phyloP scores from a whole-genome alignment of 208 protist species.

The Crithidia fasciculata region DNA sequence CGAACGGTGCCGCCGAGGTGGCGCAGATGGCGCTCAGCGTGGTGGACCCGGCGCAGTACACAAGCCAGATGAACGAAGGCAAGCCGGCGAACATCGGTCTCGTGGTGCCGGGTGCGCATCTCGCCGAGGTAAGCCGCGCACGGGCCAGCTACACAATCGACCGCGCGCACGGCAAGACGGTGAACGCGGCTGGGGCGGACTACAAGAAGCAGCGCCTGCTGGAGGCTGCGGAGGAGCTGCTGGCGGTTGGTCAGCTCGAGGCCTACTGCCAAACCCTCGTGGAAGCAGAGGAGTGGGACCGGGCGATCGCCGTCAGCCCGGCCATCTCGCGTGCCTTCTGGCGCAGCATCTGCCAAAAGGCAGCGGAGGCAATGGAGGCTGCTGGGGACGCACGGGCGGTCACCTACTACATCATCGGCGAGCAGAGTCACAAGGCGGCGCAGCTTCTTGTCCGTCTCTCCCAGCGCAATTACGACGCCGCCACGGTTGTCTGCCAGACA shows the following conservation, averaged over 20 bases:
- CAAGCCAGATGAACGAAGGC: conserved; percentile 25
- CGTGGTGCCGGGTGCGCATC: conserved; percentile 50
- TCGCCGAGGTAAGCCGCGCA: conserved; percentile 52
- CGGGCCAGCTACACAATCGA: conserved; percentile 62
- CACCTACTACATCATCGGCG: conserved; percentile 81
- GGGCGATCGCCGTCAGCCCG: conserved; percentile 87
- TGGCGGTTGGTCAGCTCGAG: conserved; percentile 74
- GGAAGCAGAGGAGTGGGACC: conserved; percentile 90
- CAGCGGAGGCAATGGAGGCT: conserved; percentile 74
- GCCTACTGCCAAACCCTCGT: conserved; percentile 86
- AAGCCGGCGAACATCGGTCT: conserved; percentile 38
- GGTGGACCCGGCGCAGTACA: conserved; percentile 50
- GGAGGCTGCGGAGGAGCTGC: conserved; percentile 73
- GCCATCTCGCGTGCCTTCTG: conserved; percentile 89
- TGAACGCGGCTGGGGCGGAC: conserved; percentile 45
- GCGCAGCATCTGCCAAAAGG: conserved; percentile 72
- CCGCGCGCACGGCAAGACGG: conserved; percentile 75
- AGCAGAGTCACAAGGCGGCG: conserved; percentile 75
- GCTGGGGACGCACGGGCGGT: conserved; percentile 64
- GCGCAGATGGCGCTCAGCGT: conserved; percentile 50
- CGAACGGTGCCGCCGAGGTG: conserved; percentile 71
- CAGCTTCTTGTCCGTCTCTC: conserved; percentile 53
- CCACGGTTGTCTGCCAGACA: conserved; percentile 63
- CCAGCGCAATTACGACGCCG: conserved; percentile 50
- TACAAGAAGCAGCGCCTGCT: conserved; percentile 70